Base-by-base conservation (phyloP, 1,139 yeast genomes). In the Geotrichum carabidarum region DNA sequence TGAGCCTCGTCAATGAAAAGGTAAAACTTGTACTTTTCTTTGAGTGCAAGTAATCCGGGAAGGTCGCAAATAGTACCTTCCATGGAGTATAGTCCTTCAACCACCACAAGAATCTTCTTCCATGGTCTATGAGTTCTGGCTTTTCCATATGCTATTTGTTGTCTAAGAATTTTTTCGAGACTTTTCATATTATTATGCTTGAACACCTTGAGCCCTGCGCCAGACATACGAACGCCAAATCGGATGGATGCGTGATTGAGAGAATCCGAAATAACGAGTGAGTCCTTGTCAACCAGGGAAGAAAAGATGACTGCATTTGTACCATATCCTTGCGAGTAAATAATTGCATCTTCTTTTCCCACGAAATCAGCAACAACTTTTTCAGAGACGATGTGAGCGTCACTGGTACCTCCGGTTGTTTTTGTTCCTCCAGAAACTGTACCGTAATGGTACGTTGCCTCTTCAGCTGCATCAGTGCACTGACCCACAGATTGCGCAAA, bases 101-200 rank as follows among this genome's bases (percentile, higher is more conserved):
- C 95, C 55, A 95, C 94, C 62, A 93, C 81, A 60, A 94, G 72
- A 59, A 93, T 93, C 72, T 93, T 94, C 64, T 84, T 84, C 99
- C 99, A 93, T 3, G 99, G 99, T 62, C 98, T 85, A 69, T 91
- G 97, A 18, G 94, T 83, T 68, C 89, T 86, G 53, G 98, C 95
- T 75, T 93, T 98, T 58, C 99, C 99, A 70, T 89, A 95, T 18
- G 95, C 84, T 64, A 93, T 94, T 64, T 89, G 88, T 63, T 88
- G 93, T 65, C 96, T 80, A 42, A 93, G 73, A 55, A 91, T 73
- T 60, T 80, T 80, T 71, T 93, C 99, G 63, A 93, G 78, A 53
- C 77, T 83, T 5, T 77, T 78, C 90, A 89, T 87, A 71, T 93
- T 90, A 69, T 91, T 93, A 70, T 93, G 99, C 67, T 86, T 86